Percentiles rank a stretch among this genome's conserved stretches.
These are phyloP conservation scores for Colletotrichum lindemuthianum DNA, from an alignment of 2,329 filamentous ascomycete species.

Conservation along the genomic window DNA sequence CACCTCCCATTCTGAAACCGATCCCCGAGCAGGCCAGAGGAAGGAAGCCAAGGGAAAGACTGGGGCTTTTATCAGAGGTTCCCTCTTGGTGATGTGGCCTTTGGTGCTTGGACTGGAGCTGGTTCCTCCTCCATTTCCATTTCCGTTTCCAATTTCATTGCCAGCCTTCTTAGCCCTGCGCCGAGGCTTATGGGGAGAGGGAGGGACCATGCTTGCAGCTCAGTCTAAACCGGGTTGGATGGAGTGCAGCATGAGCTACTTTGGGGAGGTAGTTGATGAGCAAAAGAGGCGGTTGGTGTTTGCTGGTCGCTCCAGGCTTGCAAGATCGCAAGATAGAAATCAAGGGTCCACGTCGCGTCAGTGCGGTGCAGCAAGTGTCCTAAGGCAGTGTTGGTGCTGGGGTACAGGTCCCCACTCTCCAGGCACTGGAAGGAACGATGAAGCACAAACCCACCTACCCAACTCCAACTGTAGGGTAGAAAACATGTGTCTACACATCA, in stretches of 20 bases:
- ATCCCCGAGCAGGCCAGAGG: conserved; percentile 88
- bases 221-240: conserved; percentile 27
- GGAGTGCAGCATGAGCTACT: conserved; percentile 19
- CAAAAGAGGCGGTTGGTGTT: not conserved
- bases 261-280: conserved; percentile 8
- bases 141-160: not conserved
- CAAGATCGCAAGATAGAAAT: conserved; percentile 11
- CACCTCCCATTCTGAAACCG: conserved; percentile 90
- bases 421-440: conserved; percentile 18
- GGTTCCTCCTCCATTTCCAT: conserved; percentile 10
- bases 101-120: conserved; percentile 6
- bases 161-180: conserved; percentile 63
- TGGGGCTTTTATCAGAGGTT: conserved; percentile 66
- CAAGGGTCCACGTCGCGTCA: conserved; percentile 35
- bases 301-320: conserved; percentile 16
- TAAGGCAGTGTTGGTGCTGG: not conserved
- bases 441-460: not conserved
- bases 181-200: conserved; percentile 68
- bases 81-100: conserved; percentile 44
- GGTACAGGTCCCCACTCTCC: conserved; percentile 30
- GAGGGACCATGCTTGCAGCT: conserved; percentile 58
- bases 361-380: too few species aligned
- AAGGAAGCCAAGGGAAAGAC: conserved; percentile 94
- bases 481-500: too few species aligned
- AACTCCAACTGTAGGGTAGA: not conserved